phyloP scores from a whole-genome alignment of 139 green algal genomes.

The Limnomonas spitsbergensis region DNA sequence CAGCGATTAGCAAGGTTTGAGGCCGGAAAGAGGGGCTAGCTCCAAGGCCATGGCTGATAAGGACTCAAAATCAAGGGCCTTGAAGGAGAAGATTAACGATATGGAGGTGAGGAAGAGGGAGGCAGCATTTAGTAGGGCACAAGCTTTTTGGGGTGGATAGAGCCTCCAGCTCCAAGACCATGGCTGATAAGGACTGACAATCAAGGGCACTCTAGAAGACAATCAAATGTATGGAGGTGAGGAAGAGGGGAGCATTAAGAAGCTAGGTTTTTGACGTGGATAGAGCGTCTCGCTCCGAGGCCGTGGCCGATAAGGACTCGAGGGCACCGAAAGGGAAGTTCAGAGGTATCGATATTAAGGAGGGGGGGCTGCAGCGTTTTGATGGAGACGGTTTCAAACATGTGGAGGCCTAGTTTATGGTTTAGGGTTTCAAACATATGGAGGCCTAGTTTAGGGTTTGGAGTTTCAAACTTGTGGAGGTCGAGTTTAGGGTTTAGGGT shows the following conservation, averaged over 20 bases:
- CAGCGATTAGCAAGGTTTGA: conserved; percentile 20
- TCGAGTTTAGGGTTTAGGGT: no score
- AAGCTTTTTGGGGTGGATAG: conserved; percentile 21
- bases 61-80: background rate
- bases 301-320: background rate
- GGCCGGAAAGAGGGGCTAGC: background rate
- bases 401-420: no score
- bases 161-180: background rate
- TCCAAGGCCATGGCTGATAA: conserved; percentile 1
- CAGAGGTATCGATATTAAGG: background rate
- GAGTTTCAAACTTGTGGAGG: no score
- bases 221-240: background rate
- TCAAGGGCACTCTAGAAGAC: background rate
- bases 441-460: no score
- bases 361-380: no score
- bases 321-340: background rate
- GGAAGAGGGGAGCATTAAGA: no score
- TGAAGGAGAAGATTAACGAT: background rate
- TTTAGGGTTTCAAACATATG: no score
- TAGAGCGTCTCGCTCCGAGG: background rate
- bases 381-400: no score
- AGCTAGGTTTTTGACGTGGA: conserved; percentile 20
- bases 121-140: no score
- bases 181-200: background rate
- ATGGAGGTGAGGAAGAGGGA: background rate